Evolutionary conservation across 2,329 filamentous ascomycete species (phyloP).

Genomic region (Neofusicoccum sp.): DNA sequence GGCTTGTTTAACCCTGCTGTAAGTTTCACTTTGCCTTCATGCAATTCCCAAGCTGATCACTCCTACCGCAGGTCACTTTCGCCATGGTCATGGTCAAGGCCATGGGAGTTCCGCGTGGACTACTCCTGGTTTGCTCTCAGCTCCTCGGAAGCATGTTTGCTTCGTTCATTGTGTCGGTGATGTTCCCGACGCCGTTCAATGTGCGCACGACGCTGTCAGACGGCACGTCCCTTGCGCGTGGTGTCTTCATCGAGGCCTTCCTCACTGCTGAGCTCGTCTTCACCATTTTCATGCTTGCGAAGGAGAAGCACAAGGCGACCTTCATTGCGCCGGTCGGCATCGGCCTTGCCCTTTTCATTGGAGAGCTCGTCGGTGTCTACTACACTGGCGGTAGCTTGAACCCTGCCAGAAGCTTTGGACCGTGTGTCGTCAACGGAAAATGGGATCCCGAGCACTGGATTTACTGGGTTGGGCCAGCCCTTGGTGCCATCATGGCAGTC

Average conservation of each 20-base stretch:
- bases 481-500: conserved; percentile 50
- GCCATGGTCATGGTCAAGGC: conserved; percentile 40
- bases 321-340: conserved; percentile 73
- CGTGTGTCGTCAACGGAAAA: conserved; percentile 40
- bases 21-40: conserved; percentile 22
- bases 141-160: conserved; percentile 41
- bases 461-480: conserved; percentile 51
- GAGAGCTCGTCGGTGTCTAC: conserved; percentile 53
- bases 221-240: conserved; percentile 34
- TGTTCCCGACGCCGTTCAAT: conserved; percentile 38
- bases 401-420: conserved; percentile 45
- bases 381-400: conserved; percentile 49
- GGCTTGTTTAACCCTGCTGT: conserved; percentile 46
- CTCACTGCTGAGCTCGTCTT: conserved; percentile 44
- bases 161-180: conserved; percentile 37
- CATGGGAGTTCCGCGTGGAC: conserved; percentile 30
- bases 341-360: conserved; percentile 69
- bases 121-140: conserved; percentile 38
- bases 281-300: conserved; percentile 63
- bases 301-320: conserved; percentile 73
- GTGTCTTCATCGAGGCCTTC: conserved; percentile 46
- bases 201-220: conserved; percentile 40
- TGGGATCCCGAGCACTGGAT: conserved; percentile 48
- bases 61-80: conserved; percentile 34
- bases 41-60: neutral